Evolutionary conservation across 2,329 filamentous ascomycete genomes (phyloP).

Genomic region (Mariannaea elegans): DNA sequence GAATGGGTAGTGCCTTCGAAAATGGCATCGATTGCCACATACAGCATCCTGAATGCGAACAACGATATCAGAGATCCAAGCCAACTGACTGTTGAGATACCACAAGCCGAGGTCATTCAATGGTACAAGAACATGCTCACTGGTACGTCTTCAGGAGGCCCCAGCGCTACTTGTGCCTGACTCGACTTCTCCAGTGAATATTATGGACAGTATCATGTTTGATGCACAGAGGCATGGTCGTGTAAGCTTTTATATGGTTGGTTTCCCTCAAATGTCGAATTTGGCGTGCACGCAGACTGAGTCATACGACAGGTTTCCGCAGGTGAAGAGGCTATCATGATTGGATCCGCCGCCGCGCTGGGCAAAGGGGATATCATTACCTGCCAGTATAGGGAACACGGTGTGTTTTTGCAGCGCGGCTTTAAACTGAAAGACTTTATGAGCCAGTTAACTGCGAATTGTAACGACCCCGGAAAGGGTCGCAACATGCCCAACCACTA

Average conservation of each 20-base stretch:
- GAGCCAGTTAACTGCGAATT: conserved; percentile 87
- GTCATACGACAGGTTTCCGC: conserved; percentile 48
- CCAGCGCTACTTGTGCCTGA: background rate
- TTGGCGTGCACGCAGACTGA: background rate
- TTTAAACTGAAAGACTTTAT: conserved; percentile 86
- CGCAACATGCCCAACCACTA: conserved; percentile 97
- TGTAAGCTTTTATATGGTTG: conserved; percentile 92
- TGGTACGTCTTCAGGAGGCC: background rate
- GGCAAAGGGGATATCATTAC: conserved; percentile 81
- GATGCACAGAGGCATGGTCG: conserved; percentile 89
- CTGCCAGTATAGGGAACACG: conserved; percentile 88
- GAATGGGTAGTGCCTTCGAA: conserved; percentile 14
- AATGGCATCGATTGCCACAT: conserved; percentile 14
- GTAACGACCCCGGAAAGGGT: conserved; percentile 76
- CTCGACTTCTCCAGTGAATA: conserved; percentile 53
- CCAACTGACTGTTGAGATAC: background rate
- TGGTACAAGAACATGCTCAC: conserved; percentile 29
- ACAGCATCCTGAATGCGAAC: conserved; percentile 11
- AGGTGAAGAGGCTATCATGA: conserved; percentile 87
- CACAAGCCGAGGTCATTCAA: background rate
- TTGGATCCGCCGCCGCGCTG: conserved; percentile 82
- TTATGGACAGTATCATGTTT: conserved; percentile 94
- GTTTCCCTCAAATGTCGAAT: conserved; percentile 42
- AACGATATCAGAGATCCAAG: conserved; percentile 1
- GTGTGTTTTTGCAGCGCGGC: conserved; percentile 86